Percentiles rank a stretch among this genome's conserved stretches.
These are phyloP conservation scores for Farysia itapuensis DNA, from an alignment of 1,284 basidiomycete genomes.

Conservation along the genomic window DNA sequence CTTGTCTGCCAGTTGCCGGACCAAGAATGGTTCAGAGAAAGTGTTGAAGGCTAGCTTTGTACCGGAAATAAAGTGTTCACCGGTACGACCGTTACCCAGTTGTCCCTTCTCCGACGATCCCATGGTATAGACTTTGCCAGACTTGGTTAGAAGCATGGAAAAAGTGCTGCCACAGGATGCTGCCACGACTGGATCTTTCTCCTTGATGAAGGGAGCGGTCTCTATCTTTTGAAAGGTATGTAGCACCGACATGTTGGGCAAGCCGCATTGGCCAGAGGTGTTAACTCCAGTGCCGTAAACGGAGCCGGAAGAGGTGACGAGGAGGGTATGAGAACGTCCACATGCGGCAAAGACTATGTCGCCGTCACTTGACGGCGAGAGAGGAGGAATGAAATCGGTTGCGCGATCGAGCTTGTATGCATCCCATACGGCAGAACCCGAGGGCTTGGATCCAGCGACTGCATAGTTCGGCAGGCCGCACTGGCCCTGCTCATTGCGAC, in stretches of 20 bases:
- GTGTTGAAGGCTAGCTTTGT: slow-evolving; percentile 80
- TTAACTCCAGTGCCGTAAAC: slow-evolving; percentile 85
- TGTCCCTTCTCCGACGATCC: slow-evolving; percentile 92
- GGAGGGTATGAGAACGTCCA: slow-evolving; percentile 77
- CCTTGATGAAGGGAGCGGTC: slow-evolving; percentile 62
- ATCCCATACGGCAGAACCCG: slow-evolving; percentile 69
- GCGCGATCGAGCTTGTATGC: slow-evolving; percentile 61
- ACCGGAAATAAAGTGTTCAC: slow-evolving; percentile 80
- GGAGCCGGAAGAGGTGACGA: slow-evolving; percentile 77
- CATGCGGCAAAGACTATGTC: slow-evolving; percentile 79
- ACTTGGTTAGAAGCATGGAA: slow-evolving; percentile 76
- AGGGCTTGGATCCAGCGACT: slow-evolving; percentile 55
- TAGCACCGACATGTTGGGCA: slow-evolving; percentile 68
- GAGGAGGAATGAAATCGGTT: slow-evolving; percentile 51
- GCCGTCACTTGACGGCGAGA: slow-evolving; percentile 68
- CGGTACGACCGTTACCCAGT: slow-evolving; percentile 84
- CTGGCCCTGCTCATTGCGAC: slow-evolving; percentile 68
- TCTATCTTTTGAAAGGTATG: slow-evolving; percentile 71
- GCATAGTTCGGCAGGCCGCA: slow-evolving; percentile 50
- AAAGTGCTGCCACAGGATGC: slow-evolving; percentile 81
- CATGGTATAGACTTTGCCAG: slow-evolving; percentile 79
- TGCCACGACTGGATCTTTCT: slow-evolving; percentile 69
- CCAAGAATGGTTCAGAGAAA: slow-evolving; percentile 67
- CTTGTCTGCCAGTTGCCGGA: slow-evolving; percentile 71
- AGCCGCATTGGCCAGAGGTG: slow-evolving; percentile 81